Evolutionary conservation across 139 green algal genomes (phyloP).

Genomic region (Asterochloris erici): DNA sequence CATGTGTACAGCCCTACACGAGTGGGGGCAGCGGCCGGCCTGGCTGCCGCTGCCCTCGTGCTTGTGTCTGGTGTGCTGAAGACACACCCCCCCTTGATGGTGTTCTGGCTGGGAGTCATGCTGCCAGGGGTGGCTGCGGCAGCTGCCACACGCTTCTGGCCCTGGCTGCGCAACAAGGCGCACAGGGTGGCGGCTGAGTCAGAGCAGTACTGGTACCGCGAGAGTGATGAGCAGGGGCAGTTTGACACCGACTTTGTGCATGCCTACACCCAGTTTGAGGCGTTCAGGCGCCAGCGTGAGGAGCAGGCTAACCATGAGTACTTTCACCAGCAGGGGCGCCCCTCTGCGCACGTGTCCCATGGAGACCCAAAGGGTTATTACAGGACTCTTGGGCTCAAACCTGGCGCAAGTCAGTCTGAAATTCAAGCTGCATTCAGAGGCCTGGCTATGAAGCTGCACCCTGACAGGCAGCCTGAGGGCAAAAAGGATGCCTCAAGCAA

Average conservation of each 20-base stretch:
- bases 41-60: not conserved
- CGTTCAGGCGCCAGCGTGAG: not conserved
- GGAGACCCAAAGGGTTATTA: slow-evolving; percentile 8
- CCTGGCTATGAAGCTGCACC: slow-evolving; percentile 8
- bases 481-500: not conserved
- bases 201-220: slow-evolving; percentile 1
- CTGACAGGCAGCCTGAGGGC: slow-evolving; percentile 2
- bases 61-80: not conserved
- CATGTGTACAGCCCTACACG: slow-evolving; percentile 3
- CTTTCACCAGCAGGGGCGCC: not conserved
- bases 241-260: slow-evolving; percentile 1
- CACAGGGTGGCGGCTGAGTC: not conserved
- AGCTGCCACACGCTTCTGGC: not conserved
- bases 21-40: not conserved
- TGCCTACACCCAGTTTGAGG: slow-evolving; percentile 8
- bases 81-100: not conserved
- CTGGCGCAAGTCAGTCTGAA: not conserved
- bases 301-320: no score
- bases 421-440: slow-evolving; percentile 10
- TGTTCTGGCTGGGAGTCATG: not conserved
- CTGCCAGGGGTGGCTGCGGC: not conserved
- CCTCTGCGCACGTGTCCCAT: not conserved
- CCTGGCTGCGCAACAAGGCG: not conserved
- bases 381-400: not conserved
- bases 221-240: not conserved